A percentile compares a stretch with the other conserved stretches of the same genome.
Conservation (phyloP, 1,284 basidiomycete genomes). For the Afroboletus lepidellus region DNA sequence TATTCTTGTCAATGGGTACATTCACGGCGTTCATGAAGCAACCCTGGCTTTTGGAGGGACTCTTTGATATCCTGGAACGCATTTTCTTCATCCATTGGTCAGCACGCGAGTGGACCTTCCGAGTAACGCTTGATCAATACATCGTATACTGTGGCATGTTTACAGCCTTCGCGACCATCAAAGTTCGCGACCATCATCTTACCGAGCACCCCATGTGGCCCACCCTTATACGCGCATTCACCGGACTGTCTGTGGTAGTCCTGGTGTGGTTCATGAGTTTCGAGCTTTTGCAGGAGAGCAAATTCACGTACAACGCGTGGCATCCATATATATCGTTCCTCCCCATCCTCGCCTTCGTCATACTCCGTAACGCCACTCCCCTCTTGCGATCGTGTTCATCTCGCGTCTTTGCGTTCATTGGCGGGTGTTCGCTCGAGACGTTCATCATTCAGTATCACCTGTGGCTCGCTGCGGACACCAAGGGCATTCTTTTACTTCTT, state of each 20-base stretch:
- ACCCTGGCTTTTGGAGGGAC: constrained; percentile 56
- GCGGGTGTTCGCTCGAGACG: constrained; percentile 80
- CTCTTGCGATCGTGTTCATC: constrained; percentile 70
- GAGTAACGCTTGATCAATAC: constrained; percentile 83
- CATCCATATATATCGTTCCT: constrained; percentile 83
- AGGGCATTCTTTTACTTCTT: constrained; percentile 77
- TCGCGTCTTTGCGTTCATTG: constrained; percentile 74
- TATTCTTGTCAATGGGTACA: constrained; percentile 59
- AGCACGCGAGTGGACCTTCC: constrained; percentile 82
- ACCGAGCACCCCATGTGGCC: constrained; percentile 71
- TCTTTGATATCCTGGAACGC: constrained; percentile 64
- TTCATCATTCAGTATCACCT: constrained; percentile 90
- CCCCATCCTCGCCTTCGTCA: constrained; percentile 73
- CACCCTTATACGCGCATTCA: constrained; percentile 45
- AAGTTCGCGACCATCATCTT: constrained; percentile 71
- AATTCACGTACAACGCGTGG: constrained; percentile 83
- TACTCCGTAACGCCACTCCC: constrained; percentile 74
- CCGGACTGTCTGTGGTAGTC: constrained; percentile 49
- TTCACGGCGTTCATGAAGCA: constrained; percentile 69
- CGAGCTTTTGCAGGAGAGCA: constrained; percentile 71
- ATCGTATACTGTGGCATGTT: constrained; percentile 88
- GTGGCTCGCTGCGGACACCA: constrained; percentile 86
- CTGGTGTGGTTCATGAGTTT: constrained; percentile 82
- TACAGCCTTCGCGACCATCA: constrained; percentile 70
- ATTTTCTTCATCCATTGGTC: constrained; percentile 81